phyloP scores from a whole-genome alignment of 495 filamentous ascomycete genomes.

The Pyronema domesticum region DNA sequence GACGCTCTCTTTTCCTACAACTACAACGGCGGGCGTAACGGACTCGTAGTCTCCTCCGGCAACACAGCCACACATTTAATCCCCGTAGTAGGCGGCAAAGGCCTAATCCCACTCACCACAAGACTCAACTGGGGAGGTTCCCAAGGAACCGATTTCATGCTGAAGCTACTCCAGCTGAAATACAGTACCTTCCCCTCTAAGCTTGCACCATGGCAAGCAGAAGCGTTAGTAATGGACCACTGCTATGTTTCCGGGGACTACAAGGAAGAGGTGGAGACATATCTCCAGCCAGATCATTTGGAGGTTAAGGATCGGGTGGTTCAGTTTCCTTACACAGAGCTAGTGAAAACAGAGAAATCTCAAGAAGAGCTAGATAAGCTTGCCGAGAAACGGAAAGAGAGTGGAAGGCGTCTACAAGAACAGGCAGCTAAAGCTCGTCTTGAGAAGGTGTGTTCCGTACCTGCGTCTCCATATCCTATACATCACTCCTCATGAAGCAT shows the following conservation, averaged over 20 bases:
- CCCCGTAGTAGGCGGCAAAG: conserved; percentile 69
- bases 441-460: conserved; percentile 39
- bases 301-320: conserved; percentile 77
- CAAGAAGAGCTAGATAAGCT: conserved; percentile 79
- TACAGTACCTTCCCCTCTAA: conserved; percentile 75
- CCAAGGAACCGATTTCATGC: conserved; percentile 72
- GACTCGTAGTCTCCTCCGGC: conserved; percentile 77
- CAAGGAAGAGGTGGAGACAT: conserved; percentile 51
- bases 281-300: conserved; percentile 70
- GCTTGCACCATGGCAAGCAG: conserved; percentile 65
- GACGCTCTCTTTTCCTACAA: conserved; percentile 90
- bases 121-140: conserved; percentile 88
- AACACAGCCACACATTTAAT: conserved; percentile 93
- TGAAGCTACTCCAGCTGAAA: conserved; percentile 80
- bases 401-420: conserved; percentile 76
- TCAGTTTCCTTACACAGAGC: conserved; percentile 85
- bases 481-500: neutral
- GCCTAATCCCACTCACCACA: conserved; percentile 64
- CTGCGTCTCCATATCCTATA: no score
- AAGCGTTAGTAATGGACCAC: conserved; percentile 71
- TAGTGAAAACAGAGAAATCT: conserved; percentile 69
- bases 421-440: conserved; percentile 93
- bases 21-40: conserved; percentile 75
- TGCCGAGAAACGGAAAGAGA: conserved; percentile 83
- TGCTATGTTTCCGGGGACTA: conserved; percentile 79